Evolutionary conservation across 805 yeast species (phyloP).

Genomic region (Monosporozyma unispora): DNA sequence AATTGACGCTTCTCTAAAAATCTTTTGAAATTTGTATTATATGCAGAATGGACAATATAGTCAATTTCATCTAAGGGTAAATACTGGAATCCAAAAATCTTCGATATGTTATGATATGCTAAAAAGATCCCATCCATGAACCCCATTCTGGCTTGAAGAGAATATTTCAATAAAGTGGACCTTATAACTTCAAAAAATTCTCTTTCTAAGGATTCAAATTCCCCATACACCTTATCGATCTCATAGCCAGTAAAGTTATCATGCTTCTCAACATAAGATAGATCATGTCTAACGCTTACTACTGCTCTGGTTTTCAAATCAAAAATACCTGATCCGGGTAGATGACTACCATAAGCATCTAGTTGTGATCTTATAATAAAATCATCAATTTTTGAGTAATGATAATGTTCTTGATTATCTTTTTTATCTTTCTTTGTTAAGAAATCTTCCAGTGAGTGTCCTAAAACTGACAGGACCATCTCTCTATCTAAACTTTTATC

Average conservation of each 20-base stretch:
- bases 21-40: slow-evolving; percentile 18
- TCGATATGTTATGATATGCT: slow-evolving; percentile 77
- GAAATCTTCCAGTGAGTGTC: slow-evolving; percentile 70
- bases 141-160: slow-evolving; percentile 88
- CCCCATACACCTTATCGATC: slow-evolving; percentile 52
- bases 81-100: slow-evolving; percentile 86
- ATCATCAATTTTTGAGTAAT: slow-evolving; percentile 59
- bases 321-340: slow-evolving; percentile 89
- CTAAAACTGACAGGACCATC: slow-evolving; percentile 60
- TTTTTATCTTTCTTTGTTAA: slow-evolving; percentile 26
- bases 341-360: slow-evolving; percentile 64
- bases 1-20: slow-evolving; percentile 11
- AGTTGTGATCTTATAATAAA: slow-evolving; percentile 84
- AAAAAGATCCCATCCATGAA: slow-evolving; percentile 94
- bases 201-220: slow-evolving; percentile 70
- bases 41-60: slow-evolving; percentile 43
- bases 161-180: slow-evolving; percentile 73
- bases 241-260: slow-evolving; percentile 58
- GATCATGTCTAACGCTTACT: slow-evolving; percentile 73
- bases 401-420: slow-evolving; percentile 39
- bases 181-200: slow-evolving; percentile 70
- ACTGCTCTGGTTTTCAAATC: slow-evolving; percentile 91
- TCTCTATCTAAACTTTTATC: slow-evolving; percentile 64
- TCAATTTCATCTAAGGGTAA: slow-evolving; percentile 70
- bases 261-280: slow-evolving; percentile 45